These are phyloP conservation scores for Harringtonia aguacate DNA, from an alignment of 2,329 filamentous ascomycete genomes.

Conservation along the genomic window DNA sequence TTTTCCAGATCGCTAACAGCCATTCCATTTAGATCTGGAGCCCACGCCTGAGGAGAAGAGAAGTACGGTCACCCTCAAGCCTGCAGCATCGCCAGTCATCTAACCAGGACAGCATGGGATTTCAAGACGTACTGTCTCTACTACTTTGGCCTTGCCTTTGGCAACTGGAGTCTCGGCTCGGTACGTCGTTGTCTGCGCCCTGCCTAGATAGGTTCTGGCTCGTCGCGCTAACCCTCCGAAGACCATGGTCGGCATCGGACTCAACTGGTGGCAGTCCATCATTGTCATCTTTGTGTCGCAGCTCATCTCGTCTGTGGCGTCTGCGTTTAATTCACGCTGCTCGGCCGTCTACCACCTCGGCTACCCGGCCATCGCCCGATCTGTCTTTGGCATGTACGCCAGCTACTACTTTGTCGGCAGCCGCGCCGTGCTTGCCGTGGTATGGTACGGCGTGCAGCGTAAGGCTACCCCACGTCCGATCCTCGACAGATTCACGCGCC, in stretches of 20 bases:
- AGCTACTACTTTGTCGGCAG: constrained; percentile 25
- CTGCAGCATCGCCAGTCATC: no score
- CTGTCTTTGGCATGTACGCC: constrained; percentile 29
- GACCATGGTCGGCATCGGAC: constrained; percentile 24
- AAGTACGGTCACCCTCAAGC: no score
- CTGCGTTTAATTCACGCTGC: constrained; percentile 31
- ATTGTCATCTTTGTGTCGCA: constrained; percentile 32
- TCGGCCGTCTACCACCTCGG: constrained; percentile 30
- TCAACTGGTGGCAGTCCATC: constrained; percentile 33
- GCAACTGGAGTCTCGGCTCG: constrained; percentile 30
- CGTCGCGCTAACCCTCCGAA: no score
- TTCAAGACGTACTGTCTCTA: no score
- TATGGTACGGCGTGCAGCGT: constrained; percentile 19
- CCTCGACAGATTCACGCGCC: no score
- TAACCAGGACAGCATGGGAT: no score
- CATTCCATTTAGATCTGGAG: no score
- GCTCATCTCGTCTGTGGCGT: constrained; percentile 28
- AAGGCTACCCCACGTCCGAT: neutral
- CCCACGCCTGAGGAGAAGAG: no score
- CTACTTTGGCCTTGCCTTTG: constrained; percentile 26
- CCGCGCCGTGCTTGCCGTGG: constrained; percentile 24
- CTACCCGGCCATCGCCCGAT: constrained; percentile 18
- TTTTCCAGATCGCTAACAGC: no score
- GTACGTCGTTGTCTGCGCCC: no score
- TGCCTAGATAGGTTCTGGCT: no score